A percentile compares a stretch with the other conserved stretches of the same genome.
Evolutionary conservation across 495 filamentous ascomycete genomes (phyloP).

Genomic region (Penicillium macrosclerotiorum): DNA sequence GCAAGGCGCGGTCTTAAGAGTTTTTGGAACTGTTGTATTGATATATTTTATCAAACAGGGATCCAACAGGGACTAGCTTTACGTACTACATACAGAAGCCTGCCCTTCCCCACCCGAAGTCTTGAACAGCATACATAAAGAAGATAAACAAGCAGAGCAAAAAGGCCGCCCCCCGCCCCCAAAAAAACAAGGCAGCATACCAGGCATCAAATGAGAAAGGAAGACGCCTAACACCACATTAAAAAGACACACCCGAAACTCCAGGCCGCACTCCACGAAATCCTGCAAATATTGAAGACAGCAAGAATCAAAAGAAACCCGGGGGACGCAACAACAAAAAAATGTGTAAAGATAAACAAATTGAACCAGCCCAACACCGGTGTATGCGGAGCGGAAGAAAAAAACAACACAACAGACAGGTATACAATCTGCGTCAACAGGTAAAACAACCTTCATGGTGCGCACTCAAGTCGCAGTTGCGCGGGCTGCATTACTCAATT

Average conservation of each 20-base stretch:
- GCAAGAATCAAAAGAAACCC: neutral
- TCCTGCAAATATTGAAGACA: neutral
- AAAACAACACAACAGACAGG: slow-evolving; percentile 5
- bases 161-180: too few species aligned
- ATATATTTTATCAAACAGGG: neutral
- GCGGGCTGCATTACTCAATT: slow-evolving; percentile 45
- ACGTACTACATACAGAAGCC: too few species aligned
- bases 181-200: neutral
- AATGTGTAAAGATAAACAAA: slow-evolving; percentile 6
- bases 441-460: neutral
- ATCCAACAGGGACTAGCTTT: too few species aligned
- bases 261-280: slow-evolving; percentile 5
- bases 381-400: slow-evolving; percentile 21
- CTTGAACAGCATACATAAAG: too few species aligned
- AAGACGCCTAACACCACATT: neutral
- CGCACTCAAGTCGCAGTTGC: slow-evolving; percentile 25
- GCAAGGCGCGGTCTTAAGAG: too few species aligned
- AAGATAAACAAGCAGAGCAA: neutral
- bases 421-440: slow-evolving; percentile 11
- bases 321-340: too few species aligned
- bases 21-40: too few species aligned
- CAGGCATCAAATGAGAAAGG: neutral
- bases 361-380: slow-evolving; percentile 21
- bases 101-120: too few species aligned
- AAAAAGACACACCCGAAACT: slow-evolving; percentile 11